A percentile compares a stretch with the other conserved stretches of the same genome.
Evolutionary conservation across 495 filamentous ascomycete genomes (phyloP).

Genomic region (Sabuloglossum arenarium): DNA sequence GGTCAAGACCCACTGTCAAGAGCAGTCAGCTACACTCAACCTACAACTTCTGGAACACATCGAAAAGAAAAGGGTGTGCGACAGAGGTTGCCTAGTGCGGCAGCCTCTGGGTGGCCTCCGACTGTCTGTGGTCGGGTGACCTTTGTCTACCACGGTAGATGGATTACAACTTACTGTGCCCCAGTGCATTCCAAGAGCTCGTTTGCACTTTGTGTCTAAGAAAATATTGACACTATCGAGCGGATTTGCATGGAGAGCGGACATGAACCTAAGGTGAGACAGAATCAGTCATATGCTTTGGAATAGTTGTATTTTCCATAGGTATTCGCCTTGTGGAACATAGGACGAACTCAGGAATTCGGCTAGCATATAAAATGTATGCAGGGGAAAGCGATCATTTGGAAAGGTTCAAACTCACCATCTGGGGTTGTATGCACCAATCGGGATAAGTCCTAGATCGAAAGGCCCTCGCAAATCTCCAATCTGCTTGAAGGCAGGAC

Average conservation of each 20-base stretch:
- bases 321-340: too few species aligned
- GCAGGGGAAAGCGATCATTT: neutral
- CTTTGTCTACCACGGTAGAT: neutral
- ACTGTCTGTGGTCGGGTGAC: neutral
- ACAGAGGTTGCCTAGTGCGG: neutral
- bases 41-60: neutral
- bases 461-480: conserved; percentile 69
- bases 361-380: neutral
- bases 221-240: conserved; percentile 84
- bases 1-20: conserved; percentile 50
- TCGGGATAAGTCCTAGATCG: conserved; percentile 85
- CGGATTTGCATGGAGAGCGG: conserved; percentile 71
- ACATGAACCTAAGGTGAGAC: conserved; percentile 28
- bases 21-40: neutral
- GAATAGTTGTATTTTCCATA: conserved; percentile 1
- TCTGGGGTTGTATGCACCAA: conserved; percentile 77
- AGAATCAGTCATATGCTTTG: neutral
- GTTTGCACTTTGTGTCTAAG: conserved; percentile 60
- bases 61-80: neutral
- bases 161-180: conserved; percentile 29
- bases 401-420: too few species aligned
- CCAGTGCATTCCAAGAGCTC: conserved; percentile 86
- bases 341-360: neutral
- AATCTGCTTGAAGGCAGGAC: conserved; percentile 75
- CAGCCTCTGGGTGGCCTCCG: neutral